These are phyloP conservation scores for Fraxinus excelsior DNA, from an alignment of 257 asterid genomes.

Conservation along the genomic window DNA sequence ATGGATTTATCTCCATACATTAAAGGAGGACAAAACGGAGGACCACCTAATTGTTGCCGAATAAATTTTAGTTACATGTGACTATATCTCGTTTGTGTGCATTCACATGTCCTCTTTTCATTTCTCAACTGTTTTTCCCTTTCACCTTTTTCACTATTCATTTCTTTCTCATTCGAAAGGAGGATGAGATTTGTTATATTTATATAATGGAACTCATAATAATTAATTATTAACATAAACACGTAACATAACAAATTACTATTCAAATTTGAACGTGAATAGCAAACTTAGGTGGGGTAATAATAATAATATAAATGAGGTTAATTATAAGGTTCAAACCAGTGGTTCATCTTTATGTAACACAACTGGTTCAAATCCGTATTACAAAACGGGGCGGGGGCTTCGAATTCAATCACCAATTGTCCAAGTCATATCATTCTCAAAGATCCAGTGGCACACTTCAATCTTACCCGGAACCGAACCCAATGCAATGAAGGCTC, in stretches of 20 bases:
- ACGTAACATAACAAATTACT: conserved; percentile 20
- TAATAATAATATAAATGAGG: conserved; percentile 25
- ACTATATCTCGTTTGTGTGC: conserved; percentile 26
- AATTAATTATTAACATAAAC: conserved; percentile 10
- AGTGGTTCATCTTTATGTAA: conserved; percentile 52
- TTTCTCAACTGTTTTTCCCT: conserved; percentile 33
- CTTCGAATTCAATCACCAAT: conserved; percentile 42
- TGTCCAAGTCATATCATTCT: conserved; percentile 88
- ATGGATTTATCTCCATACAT: conserved; percentile 30
- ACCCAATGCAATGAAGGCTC: conserved; percentile 78
- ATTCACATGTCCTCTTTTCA: conserved; percentile 19
- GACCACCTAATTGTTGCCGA: conserved; percentile 56
- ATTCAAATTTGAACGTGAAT: background rate
- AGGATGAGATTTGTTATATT: conserved; percentile 9
- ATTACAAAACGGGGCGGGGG: background rate
- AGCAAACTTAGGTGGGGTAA: conserved; percentile 24
- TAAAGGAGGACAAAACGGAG: conserved; percentile 20
- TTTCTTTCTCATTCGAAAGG: background rate
- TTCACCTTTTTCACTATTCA: conserved; percentile 8
- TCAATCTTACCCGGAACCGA: conserved; percentile 82
- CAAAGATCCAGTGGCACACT: conserved; percentile 93
- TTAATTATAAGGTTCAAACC: conserved; percentile 47
- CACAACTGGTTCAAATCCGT: conserved; percentile 49
- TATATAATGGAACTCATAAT: conserved; percentile 4
- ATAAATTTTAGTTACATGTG: conserved; percentile 36